These are phyloP conservation scores for Wickerhamomyces sp. DNA, from an alignment of 1,139 yeast genomes.

Conservation along the genomic window DNA sequence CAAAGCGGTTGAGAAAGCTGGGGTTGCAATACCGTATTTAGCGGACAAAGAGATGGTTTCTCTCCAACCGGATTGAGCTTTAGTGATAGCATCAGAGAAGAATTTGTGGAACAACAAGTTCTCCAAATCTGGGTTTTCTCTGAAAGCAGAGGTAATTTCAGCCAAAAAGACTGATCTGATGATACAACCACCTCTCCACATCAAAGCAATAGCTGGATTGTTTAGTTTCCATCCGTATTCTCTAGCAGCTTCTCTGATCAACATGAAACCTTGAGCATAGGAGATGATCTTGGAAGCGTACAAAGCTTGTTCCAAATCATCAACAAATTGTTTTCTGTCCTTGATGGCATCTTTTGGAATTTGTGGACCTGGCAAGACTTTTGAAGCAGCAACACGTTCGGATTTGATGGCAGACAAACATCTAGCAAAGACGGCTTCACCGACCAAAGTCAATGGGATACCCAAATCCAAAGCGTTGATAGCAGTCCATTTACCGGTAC, in stretches of 20 bases:
- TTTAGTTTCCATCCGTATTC: constrained; percentile 96
- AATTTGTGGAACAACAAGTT: constrained; percentile 93
- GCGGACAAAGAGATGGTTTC: constrained; percentile 73
- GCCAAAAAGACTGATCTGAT: constrained; percentile 97
- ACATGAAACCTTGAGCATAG: constrained; percentile 99
- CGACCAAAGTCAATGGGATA: constrained; percentile 96
- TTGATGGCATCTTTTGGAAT: constrained; percentile 54
- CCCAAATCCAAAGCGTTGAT: constrained; percentile 96
- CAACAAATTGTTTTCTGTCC: constrained; percentile 80
- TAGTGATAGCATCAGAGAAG: constrained; percentile 85
- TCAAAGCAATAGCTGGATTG: constrained; percentile 96
- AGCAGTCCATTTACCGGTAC: constrained; percentile 99
- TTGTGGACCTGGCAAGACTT: constrained; percentile 71
- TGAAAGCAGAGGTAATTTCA: constrained; percentile 95
- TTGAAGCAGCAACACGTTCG: constrained; percentile 86
- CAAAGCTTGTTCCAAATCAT: constrained; percentile 94
- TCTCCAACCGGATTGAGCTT: constrained; percentile 98
- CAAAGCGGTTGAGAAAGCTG: constrained; percentile 96
- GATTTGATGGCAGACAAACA: constrained; percentile 88
- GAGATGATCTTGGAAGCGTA: constrained; percentile 98
- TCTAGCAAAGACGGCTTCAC: constrained; percentile 98
- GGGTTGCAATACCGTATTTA: constrained; percentile 89
- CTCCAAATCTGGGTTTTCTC: constrained; percentile 88
- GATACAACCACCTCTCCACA: constrained; percentile 99
- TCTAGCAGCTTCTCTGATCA: constrained; percentile 96